Evolutionary conservation across 805 yeast genomes (phyloP).

Genomic region (Saccharomycopsis oosterbeekiorum): DNA sequence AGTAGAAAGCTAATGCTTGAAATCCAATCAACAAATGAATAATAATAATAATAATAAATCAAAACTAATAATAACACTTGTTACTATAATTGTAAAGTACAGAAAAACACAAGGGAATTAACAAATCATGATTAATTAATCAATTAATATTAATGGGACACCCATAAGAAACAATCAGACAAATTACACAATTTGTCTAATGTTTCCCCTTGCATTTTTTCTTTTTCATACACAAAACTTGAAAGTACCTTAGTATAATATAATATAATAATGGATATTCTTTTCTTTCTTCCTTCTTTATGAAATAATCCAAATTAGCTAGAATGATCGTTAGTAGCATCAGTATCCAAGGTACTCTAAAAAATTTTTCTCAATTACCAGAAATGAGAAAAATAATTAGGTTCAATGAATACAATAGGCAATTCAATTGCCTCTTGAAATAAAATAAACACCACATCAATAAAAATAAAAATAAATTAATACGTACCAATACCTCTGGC

Average conservation of each 20-base stretch:
- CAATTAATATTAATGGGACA: background rate
- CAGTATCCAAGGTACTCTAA: background rate
- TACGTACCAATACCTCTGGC: conserved; percentile 99
- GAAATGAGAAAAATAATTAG: background rate
- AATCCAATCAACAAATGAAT: background rate
- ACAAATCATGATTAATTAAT: background rate
- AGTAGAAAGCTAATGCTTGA: background rate
- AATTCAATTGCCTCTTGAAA: conserved; percentile 14
- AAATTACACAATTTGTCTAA: background rate
- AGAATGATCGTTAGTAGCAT: background rate
- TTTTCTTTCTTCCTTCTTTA: background rate
- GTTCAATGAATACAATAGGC: too few relatives aligned
- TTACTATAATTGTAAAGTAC: background rate
- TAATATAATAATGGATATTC: background rate
- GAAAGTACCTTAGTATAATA: background rate
- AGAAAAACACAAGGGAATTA: background rate
- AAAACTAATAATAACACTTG: background rate
- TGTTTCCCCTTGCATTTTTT: background rate
- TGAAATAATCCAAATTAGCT: background rate
- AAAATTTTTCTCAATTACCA: background rate
- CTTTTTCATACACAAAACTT: background rate
- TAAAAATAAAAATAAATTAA: conserved; percentile 8
- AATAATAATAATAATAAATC: background rate
- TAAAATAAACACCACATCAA: conserved; percentile 18
- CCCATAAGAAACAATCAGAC: background rate